phyloP scores from a whole-genome alignment of 768 basidiomycete species.

The Kwoniella europaea region DNA sequence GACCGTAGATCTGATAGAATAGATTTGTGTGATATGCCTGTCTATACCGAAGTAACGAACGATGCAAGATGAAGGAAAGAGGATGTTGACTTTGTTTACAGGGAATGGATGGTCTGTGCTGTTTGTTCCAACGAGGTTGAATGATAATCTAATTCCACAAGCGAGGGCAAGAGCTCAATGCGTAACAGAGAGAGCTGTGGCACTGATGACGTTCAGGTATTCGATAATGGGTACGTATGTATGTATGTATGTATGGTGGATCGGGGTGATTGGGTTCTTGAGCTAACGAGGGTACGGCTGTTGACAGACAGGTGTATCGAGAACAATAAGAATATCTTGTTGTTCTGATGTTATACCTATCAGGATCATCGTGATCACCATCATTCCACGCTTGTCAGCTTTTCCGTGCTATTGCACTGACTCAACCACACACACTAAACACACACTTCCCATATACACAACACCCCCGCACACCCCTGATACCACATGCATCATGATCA shows the following conservation, averaged over 20 bases:
- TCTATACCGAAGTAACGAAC: not conserved
- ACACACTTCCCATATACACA: not conserved
- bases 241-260: not conserved
- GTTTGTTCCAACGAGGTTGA: not conserved
- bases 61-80: not conserved
- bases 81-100: not conserved
- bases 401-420: not conserved
- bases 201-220: not conserved
- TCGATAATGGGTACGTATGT: not conserved
- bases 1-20: not conserved
- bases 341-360: constrained; percentile 2
- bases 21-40: not conserved
- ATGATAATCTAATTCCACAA: not conserved
- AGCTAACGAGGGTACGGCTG: not conserved
- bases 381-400: not conserved
- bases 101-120: not conserved
- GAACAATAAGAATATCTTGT: constrained; percentile 8
- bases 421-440: not conserved
- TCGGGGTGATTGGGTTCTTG: not conserved
- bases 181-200: not conserved
- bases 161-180: not conserved
- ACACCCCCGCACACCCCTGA: not conserved
- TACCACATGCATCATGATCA: not conserved
- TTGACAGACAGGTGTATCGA: not conserved
- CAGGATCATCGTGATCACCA: constrained; percentile 1